phyloP scores from a whole-genome alignment of 257 asterid genomes.

The Salvia rosmarinus region DNA sequence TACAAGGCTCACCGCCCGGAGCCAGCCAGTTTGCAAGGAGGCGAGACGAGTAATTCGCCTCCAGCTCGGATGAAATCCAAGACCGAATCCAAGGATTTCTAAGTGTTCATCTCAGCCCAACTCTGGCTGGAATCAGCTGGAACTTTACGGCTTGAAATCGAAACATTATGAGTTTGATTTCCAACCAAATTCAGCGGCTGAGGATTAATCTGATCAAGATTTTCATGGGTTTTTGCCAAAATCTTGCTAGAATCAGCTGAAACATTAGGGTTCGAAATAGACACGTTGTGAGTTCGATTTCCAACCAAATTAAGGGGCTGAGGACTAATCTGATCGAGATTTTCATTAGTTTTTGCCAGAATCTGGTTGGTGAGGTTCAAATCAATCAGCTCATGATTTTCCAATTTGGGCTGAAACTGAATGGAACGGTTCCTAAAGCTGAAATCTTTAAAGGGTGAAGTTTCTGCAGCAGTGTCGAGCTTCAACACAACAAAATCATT shows the following conservation, averaged over 20 bases:
- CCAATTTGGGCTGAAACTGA: slow-evolving; percentile 13
- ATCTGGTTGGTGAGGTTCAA: slow-evolving; percentile 38
- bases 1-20: slow-evolving; percentile 67
- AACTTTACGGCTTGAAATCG: slow-evolving; percentile 28
- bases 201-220: slow-evolving; percentile 34
- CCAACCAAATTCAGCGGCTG: slow-evolving; percentile 25
- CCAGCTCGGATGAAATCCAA: slow-evolving; percentile 70
- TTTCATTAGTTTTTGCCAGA: slow-evolving; percentile 34
- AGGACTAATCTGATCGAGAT: slow-evolving; percentile 34
- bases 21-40: slow-evolving; percentile 56
- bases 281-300: slow-evolving; percentile 28
- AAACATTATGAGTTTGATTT: slow-evolving; percentile 31
- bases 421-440: slow-evolving; percentile 40
- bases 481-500: slow-evolving; percentile 50
- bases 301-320: slow-evolving; percentile 25
- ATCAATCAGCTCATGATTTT: slow-evolving; percentile 32
- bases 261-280: slow-evolving; percentile 38
- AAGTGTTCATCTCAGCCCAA: not conserved
- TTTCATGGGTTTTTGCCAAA: too few species aligned
- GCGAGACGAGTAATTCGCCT: slow-evolving; percentile 59
- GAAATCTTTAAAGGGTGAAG: slow-evolving; percentile 40
- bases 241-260: slow-evolving; percentile 23
- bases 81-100: slow-evolving; percentile 31
- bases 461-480: slow-evolving; percentile 33
- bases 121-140: slow-evolving; percentile 25